These are phyloP conservation scores for Stylonectria norvegica DNA, from an alignment of 2,329 filamentous ascomycete species.

Conservation along the genomic window DNA sequence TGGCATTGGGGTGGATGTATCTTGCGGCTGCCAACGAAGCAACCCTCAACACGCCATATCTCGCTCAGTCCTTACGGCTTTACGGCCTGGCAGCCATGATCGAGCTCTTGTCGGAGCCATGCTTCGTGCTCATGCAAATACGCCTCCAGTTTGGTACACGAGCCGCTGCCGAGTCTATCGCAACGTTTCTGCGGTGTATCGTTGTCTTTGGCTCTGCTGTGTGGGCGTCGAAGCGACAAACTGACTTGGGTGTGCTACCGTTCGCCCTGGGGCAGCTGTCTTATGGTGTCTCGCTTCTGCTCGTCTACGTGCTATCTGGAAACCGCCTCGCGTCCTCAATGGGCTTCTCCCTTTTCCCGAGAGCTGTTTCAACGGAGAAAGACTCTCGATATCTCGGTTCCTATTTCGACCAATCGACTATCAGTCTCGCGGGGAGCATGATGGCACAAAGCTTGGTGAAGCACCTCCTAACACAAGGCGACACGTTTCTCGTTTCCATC, in stretches of 20 bases:
- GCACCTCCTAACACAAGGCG: constrained; percentile 89
- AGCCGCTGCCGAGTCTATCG: constrained; percentile 77
- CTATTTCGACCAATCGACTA: constrained; percentile 66
- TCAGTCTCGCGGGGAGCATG: constrained; percentile 74
- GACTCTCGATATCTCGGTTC: constrained; percentile 46
- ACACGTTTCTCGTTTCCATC: constrained; percentile 79
- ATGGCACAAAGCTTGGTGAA: constrained; percentile 88
- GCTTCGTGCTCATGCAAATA: constrained; percentile 83
- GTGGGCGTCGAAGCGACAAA: constrained; percentile 49
- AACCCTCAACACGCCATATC: constrained; percentile 59
- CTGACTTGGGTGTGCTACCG: constrained; percentile 71
- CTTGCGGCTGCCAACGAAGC: constrained; percentile 47
- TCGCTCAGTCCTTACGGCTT: constrained; percentile 50
- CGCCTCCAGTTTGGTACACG: constrained; percentile 75
- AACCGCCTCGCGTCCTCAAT: constrained; percentile 50
- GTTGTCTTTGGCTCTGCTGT: constrained; percentile 69
- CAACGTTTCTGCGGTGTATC: constrained; percentile 73
- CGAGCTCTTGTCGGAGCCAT: constrained; percentile 82
- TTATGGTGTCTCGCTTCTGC: constrained; percentile 67
- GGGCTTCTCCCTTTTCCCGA: constrained; percentile 67
- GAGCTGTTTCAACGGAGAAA: constrained; percentile 28
- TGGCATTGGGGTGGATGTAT: constrained; percentile 66
- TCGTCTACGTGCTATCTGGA: constrained; percentile 67
- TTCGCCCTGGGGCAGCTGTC: constrained; percentile 84
- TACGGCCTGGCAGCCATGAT: constrained; percentile 59